Base-by-base conservation (phyloP, 1,284 basidiomycete genomes). In the Ceratobasidium sp. region DNA sequence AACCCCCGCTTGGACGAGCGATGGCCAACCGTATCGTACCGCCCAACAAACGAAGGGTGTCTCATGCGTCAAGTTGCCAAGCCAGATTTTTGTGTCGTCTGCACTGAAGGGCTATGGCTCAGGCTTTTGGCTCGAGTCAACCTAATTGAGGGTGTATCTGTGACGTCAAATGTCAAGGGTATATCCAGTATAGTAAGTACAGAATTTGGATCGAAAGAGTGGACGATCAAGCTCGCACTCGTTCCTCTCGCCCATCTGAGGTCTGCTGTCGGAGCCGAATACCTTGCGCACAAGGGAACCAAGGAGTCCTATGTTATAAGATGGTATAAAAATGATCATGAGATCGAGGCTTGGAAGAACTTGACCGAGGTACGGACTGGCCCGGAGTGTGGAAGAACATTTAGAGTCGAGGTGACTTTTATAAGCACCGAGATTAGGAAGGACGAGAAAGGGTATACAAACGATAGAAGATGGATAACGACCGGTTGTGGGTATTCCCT, bases 41-140 rank as follows among this genome's bases (percentile, higher is more conserved):
- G 89, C 17, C 90, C 90, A 40, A 93, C 91, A 2, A 92, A 93
- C 74, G 89, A 92, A 74, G 89, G 87, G 75, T 94, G 92, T 75
- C 84, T 94, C 62, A 94, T 94, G 92, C 87, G 92, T 32, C 81
- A 82, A 54, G 88, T 92, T 55, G 88, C 83, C 35, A 82, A 83
- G 0, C 85, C 87, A 74, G 86, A 87, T 74, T 92, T 93, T 77
- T 93, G 92, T 79, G 85, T 82, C 67, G 88, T 87, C 53, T 94
- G 92, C 77, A 77, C 84, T 12, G 89, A 92, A 72, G 89, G 83
- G 1, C 85, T 93, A 45, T 91, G 90, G 88, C 78, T 85, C 53
- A 81, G 85, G 10, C 83, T 91, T 17, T 81, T 91, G 6, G 77
- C 77, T 43, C 82, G 84, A 49, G 78, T 91, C 60, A 81, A 80